phyloP scores from a whole-genome alignment of 2,329 filamentous ascomycete genomes.

The Metarhizium album region DNA sequence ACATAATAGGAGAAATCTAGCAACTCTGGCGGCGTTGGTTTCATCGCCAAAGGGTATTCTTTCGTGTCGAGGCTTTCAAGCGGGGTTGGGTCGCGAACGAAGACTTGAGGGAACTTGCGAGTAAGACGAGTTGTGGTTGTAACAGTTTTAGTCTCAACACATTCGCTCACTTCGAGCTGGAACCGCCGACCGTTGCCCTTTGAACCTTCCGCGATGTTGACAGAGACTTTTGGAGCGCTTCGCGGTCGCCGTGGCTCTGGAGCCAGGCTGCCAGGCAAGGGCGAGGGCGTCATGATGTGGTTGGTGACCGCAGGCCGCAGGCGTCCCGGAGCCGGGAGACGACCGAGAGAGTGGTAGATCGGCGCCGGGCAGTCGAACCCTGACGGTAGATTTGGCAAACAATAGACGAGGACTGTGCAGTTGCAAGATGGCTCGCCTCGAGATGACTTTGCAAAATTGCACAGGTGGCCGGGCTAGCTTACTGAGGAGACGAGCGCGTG shows the following conservation, averaged over 20 bases:
- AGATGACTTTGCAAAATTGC: background rate
- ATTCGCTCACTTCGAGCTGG: constrained; percentile 52
- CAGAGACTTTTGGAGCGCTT: constrained; percentile 31
- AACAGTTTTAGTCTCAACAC: constrained; percentile 59
- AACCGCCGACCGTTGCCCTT: constrained; percentile 26
- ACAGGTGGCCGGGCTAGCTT: constrained; percentile 2
- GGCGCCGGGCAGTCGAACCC: constrained; percentile 4
- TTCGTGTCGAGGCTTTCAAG: constrained; percentile 70
- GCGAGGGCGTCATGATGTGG: constrained; percentile 27
- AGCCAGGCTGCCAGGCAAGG: constrained; percentile 23
- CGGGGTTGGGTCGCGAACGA: constrained; percentile 62
- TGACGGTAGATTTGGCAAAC: background rate
- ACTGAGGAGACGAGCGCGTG: constrained; percentile 7
- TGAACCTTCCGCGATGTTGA: constrained; percentile 34
- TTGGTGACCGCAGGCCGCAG: constrained; percentile 4
- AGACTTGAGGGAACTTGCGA: constrained; percentile 71
- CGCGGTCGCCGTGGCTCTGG: constrained; percentile 24
- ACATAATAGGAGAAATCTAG: constrained; percentile 64
- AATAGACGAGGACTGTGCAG: background rate
- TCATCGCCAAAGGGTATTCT: constrained; percentile 77
- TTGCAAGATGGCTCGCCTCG: background rate
- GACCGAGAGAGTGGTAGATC: constrained; percentile 1
- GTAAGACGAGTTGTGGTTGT: constrained; percentile 91
- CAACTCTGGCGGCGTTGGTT: constrained; percentile 71
- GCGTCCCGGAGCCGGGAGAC: constrained; percentile 8